Base-by-base conservation (phyloP, 495 filamentous ascomycete species). In the Letharia columbiana region DNA sequence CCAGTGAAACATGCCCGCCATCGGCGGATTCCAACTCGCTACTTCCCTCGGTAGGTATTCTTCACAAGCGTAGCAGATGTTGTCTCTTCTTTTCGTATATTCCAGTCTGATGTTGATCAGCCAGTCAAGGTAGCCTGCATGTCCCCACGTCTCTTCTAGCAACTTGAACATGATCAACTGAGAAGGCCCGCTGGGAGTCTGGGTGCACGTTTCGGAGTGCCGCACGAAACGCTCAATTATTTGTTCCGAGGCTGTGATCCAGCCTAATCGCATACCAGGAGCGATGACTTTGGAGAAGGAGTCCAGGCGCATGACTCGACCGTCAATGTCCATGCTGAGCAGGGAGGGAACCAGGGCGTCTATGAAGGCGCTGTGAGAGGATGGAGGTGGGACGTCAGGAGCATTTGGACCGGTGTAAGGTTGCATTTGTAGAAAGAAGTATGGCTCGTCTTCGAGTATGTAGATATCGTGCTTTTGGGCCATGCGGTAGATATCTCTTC, bases 1-100 rank as follows among this genome's bases (percentile, higher is more conserved):
- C 94, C 94, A 97, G 72, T 91, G 87, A 82, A 98, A 98, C 94
- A 98, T 98, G 72, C 94, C 94, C n/a, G 94, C 92, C 45, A 82
- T 81, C 4, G 94, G 92, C 10, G 89, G 79, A 45, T 76, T 82
- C 95, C 94, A 98, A 76, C 84, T 88, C 17, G 90, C 89, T 54
- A 98, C 78, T 58, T 90, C 87, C 35, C 73, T 74, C 1, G 94
- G 94, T 41, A 98, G 75, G 66, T 87, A 83, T 70, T 82, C 82
- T 77, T 96, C 91, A 69, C 91, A 96, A 0, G 94, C 91, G 40
- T 82, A 81, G n/a, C 96, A 79, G 61, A 98, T 80, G 18, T 84
- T 80, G 70, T 97, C 83, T 45, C 94, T 77, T 50, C 93, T 83
- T 66, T 78, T 75, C 23, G 92, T 94, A 71, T 98, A 98, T 73